Evolutionary conservation across 768 basidiomycete species (phyloP).

Genomic region (Lactarius hengduanensis): DNA sequence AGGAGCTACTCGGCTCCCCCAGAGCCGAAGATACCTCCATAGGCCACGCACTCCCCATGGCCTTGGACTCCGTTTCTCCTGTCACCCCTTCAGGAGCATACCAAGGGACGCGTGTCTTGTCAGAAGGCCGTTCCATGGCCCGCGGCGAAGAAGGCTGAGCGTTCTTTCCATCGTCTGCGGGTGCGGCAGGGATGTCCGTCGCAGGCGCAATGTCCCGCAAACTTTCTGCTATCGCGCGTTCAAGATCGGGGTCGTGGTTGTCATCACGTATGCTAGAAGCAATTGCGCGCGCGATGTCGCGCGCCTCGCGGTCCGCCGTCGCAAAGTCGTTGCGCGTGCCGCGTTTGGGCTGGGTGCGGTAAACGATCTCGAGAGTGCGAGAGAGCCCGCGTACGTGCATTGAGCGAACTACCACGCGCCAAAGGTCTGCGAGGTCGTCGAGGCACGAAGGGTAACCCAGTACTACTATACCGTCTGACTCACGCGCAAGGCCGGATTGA

Average conservation of each 20-base stretch:
- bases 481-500: constrained; percentile 30
- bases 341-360: constrained; percentile 39
- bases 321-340: background rate
- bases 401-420: constrained; percentile 33
- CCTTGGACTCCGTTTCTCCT: constrained; percentile 14
- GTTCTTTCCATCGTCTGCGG: background rate
- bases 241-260: constrained; percentile 25
- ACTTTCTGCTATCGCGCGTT: constrained; percentile 31
- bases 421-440: constrained; percentile 36
- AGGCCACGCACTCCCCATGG: background rate
- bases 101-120: constrained; percentile 34
- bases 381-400: constrained; percentile 39
- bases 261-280: constrained; percentile 43
- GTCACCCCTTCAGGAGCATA: constrained; percentile 35
- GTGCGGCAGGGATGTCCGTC: background rate
- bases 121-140: constrained; percentile 19
- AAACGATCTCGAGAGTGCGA: constrained; percentile 47
- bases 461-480: constrained; percentile 3
- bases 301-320: constrained; percentile 38
- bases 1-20: background rate
- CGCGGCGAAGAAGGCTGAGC: background rate
- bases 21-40: background rate
- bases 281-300: constrained; percentile 47
- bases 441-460: constrained; percentile 31
- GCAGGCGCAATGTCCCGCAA: constrained; percentile 22